Percentiles rank a stretch among this genome's conserved stretches.
Evolutionary conservation across 805 yeast species (phyloP).

Genomic region (Danielia reshetovae): DNA sequence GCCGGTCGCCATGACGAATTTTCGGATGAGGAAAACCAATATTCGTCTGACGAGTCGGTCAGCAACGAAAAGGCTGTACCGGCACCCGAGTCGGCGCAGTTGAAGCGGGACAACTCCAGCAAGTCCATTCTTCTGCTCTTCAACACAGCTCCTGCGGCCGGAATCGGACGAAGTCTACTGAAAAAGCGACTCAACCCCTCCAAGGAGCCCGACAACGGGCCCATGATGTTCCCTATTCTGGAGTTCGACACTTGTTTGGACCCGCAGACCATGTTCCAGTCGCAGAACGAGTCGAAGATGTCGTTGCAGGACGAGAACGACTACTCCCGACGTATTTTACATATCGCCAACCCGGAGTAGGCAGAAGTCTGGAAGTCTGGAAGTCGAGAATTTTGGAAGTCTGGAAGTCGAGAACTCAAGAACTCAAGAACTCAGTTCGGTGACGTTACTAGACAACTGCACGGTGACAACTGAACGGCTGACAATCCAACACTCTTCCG

Average conservation of each 20-base stretch:
- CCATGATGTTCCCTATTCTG: slow-evolving; percentile 32
- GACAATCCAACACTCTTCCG: too few relatives aligned
- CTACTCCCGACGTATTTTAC: slow-evolving; percentile 16
- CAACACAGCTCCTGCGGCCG: slow-evolving; percentile 7
- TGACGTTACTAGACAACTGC: too few relatives aligned
- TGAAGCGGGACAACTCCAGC: slow-evolving; percentile 32
- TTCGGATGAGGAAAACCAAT: slow-evolving; percentile 39
- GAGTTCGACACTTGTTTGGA: slow-evolving; percentile 17
- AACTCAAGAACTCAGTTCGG: too few relatives aligned
- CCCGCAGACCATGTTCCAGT: slow-evolving; percentile 13
- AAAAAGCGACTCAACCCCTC: slow-evolving; percentile 25
- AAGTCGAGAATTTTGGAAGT: too few relatives aligned
- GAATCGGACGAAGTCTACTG: slow-evolving; percentile 22
- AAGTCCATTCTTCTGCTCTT: slow-evolving; percentile 31
- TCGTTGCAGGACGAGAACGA: slow-evolving; percentile 17
- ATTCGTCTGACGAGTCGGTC: slow-evolving; percentile 27
- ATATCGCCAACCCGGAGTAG: slow-evolving; percentile 16
- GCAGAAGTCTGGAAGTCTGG: too few relatives aligned
- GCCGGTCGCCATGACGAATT: slow-evolving; percentile 21
- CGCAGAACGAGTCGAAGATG: slow-evolving; percentile 12
- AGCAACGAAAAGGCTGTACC: slow-evolving; percentile 17
- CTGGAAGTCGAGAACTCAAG: too few relatives aligned
- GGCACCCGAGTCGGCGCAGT: slow-evolving; percentile 7
- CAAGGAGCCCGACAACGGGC: slow-evolving; percentile 10
- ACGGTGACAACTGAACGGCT: too few relatives aligned